A percentile compares a stretch with the other conserved stretches of the same genome.
These are phyloP conservation scores for Juglanconis sp. DNA, from an alignment of 2,329 filamentous ascomycete species.

Conservation along the genomic window DNA sequence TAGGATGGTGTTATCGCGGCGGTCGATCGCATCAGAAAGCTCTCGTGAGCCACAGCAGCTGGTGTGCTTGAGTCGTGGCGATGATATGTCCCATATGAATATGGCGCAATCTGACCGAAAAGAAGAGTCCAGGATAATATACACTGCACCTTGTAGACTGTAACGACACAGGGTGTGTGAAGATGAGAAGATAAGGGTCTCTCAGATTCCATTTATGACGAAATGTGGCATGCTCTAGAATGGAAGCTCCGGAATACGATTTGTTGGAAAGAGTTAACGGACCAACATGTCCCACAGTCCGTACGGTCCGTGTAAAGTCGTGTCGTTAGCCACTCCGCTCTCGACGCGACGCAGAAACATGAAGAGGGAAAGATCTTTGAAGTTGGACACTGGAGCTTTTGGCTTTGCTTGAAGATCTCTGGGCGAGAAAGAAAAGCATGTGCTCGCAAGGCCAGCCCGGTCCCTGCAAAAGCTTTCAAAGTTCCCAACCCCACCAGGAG, in stretches of 20 bases:
- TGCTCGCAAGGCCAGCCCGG: constrained; percentile 7
- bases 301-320: too few relatives aligned
- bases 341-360: background rate
- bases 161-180: too few relatives aligned
- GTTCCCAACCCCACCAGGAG: background rate
- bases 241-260: too few relatives aligned
- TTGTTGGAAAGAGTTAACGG: too few relatives aligned
- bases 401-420: constrained; percentile 1
- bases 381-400: background rate
- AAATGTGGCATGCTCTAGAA: too few relatives aligned
- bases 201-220: too few relatives aligned
- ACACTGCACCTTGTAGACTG: too few relatives aligned
- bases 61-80: background rate
- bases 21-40: background rate
- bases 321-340: background rate
- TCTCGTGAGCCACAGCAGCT: constrained; percentile 1
- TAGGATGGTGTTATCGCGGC: constrained; percentile 1
- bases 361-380: background rate
- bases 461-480: constrained; percentile 7
- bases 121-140: background rate
- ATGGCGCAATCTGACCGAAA: background rate
- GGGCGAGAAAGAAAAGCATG: constrained; percentile 8
- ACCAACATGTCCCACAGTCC: too few relatives aligned
- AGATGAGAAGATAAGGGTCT: too few relatives aligned
- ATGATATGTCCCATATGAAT: constrained; percentile 9